A percentile compares a stretch with the other conserved stretches of the same genome.
Evolutionary conservation across 495 filamentous ascomycete species (phyloP).

Genomic region (Aspergillus baeticus): DNA sequence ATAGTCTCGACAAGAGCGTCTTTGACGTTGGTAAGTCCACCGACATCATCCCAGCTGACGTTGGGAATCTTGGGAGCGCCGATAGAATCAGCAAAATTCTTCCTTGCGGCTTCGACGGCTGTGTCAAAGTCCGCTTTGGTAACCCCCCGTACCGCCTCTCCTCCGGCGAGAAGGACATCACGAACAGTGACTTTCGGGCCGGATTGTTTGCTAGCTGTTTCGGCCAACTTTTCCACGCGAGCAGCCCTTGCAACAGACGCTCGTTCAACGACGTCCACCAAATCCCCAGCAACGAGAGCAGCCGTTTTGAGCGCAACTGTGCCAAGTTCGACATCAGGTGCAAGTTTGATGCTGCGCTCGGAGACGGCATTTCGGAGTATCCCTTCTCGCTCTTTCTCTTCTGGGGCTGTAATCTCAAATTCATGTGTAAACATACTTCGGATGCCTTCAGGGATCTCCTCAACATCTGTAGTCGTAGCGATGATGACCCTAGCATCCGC

Average conservation of each 20-base stretch:
- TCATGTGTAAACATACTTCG: slow-evolving; percentile 93
- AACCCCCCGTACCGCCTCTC: slow-evolving; percentile 70
- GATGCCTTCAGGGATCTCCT: slow-evolving; percentile 87
- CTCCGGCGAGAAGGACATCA: slow-evolving; percentile 89
- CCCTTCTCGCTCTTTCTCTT: slow-evolving; percentile 88
- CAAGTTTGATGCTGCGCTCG: slow-evolving; percentile 67
- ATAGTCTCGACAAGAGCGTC: slow-evolving; percentile 96
- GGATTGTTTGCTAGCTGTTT: slow-evolving; percentile 34
- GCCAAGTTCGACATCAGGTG: slow-evolving; percentile 76
- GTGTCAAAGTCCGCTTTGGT: slow-evolving; percentile 86
- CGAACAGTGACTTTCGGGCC: slow-evolving; percentile 57
- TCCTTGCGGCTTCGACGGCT: slow-evolving; percentile 89
- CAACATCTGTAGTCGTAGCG: slow-evolving; percentile 91
- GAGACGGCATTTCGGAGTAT: slow-evolving; percentile 76
- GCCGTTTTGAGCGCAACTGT: slow-evolving; percentile 91
- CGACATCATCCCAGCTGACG: slow-evolving; percentile 94
- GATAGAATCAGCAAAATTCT: slow-evolving; percentile 97
- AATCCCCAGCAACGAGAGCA: slow-evolving; percentile 88
- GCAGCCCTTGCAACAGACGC: slow-evolving; percentile 71
- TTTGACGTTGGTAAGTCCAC: slow-evolving; percentile 90
- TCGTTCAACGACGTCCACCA: slow-evolving; percentile 91
- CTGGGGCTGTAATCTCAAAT: slow-evolving; percentile 88
- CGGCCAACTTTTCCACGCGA: slow-evolving; percentile 70
- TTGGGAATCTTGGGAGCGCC: slow-evolving; percentile 98
- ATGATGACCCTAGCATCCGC: slow-evolving; percentile 73